These are phyloP conservation scores for Fusarium azukiicola DNA, from an alignment of 2,329 filamentous ascomycete genomes.

Conservation along the genomic window DNA sequence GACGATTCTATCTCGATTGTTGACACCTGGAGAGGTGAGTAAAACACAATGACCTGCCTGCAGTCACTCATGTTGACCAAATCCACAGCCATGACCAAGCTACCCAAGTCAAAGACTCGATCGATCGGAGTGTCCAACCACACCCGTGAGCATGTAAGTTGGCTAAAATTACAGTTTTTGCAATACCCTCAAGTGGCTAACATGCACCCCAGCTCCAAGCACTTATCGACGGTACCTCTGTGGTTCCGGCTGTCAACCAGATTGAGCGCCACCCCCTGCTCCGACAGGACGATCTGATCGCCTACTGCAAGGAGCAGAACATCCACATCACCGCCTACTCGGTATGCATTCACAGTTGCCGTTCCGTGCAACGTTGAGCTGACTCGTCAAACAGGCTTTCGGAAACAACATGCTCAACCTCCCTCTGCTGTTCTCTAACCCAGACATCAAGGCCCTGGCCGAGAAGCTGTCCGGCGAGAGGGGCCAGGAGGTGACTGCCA, in stretches of 20 bases:
- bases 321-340: slow-evolving; percentile 81
- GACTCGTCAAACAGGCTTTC: slow-evolving; percentile 50
- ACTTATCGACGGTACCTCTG: slow-evolving; percentile 76
- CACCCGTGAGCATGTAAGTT: slow-evolving; percentile 70
- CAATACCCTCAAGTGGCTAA: background rate
- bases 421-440: slow-evolving; percentile 76
- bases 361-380: background rate
- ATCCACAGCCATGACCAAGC: slow-evolving; percentile 22
- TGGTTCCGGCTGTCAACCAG: slow-evolving; percentile 87
- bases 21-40: slow-evolving; percentile 35
- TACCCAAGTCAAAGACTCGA: slow-evolving; percentile 69
- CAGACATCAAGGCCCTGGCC: slow-evolving; percentile 75
- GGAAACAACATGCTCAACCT: slow-evolving; percentile 66
- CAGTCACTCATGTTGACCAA: background rate
- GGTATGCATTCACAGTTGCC: background rate
- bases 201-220: slow-evolving; percentile 69
- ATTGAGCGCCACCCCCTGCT: slow-evolving; percentile 90
- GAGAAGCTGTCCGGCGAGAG: slow-evolving; percentile 61
- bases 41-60: too few species aligned
- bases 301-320: slow-evolving; percentile 75
- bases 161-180: background rate
- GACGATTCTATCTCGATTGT: slow-evolving; percentile 34
- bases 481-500: slow-evolving; percentile 61
- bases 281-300: slow-evolving; percentile 79
- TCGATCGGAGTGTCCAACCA: slow-evolving; percentile 91